Evolutionary conservation across 441 rosid species (phyloP).

Genomic region (Manihot esculenta): DNA sequence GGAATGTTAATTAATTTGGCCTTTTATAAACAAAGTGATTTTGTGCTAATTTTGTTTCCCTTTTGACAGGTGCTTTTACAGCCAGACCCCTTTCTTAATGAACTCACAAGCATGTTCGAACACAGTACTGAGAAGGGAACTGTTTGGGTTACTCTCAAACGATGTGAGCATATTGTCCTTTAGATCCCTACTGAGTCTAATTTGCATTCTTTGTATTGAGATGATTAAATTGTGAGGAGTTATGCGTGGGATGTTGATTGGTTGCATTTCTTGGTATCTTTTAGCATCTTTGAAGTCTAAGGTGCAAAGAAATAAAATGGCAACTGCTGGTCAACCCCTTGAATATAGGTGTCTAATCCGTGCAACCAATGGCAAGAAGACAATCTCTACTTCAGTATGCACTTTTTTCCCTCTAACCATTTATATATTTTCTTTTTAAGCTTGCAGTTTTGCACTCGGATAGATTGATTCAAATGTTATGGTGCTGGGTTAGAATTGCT

Average conservation of each 20-base stretch:
- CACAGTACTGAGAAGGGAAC: constrained; percentile 70
- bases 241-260: neutral
- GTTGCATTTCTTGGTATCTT: constrained; percentile 10
- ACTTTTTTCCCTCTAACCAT: neutral
- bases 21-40: neutral
- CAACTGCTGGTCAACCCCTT: constrained; percentile 48
- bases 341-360: constrained; percentile 87
- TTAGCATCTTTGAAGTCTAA: constrained; percentile 83
- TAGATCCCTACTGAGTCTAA: too few relatives aligned
- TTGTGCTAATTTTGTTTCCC: neutral
- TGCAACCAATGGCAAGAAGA: constrained; percentile 81
- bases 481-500: neutral
- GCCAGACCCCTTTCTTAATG: constrained; percentile 83
- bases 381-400: constrained; percentile 75
- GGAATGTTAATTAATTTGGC: neutral
- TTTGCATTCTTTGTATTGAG: neutral
- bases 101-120: constrained; percentile 89
- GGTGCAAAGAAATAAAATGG: constrained; percentile 66
- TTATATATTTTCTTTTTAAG: neutral
- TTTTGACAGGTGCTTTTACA: constrained; percentile 59
- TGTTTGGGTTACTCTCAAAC: constrained; percentile 89
- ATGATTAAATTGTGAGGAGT: neutral
- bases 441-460: neutral
- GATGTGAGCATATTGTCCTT: constrained; percentile 45
- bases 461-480: neutral